phyloP scores from a whole-genome alignment of 2,329 filamentous ascomycete species.

The Corniculantispora saksenae region DNA sequence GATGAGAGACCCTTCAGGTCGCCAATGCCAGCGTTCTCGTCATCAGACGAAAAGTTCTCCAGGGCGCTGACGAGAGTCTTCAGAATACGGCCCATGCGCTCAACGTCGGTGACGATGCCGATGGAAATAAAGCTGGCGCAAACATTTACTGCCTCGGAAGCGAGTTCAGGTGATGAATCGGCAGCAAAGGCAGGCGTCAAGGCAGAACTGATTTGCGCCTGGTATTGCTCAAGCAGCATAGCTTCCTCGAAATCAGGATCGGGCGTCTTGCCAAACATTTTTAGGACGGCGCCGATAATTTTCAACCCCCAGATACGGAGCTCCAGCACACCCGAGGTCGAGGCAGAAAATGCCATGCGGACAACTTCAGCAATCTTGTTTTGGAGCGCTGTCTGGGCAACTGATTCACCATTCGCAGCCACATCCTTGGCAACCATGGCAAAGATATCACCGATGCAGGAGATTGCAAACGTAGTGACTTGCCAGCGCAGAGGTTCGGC shows the following conservation, averaged over 20 bases:
- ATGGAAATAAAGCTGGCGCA: constrained; percentile 98
- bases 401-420: constrained; percentile 74
- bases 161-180: constrained; percentile 93
- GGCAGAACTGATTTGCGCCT: constrained; percentile 95
- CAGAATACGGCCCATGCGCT: constrained; percentile 97
- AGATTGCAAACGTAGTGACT: constrained; percentile 90
- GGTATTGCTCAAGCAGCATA: constrained; percentile 94
- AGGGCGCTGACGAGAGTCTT: constrained; percentile 89
- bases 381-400: constrained; percentile 77
- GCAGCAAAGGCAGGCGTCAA: constrained; percentile 93
- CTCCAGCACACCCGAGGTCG: constrained; percentile 88
- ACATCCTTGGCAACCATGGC: constrained; percentile 76
- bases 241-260: constrained; percentile 98
- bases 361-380: constrained; percentile 87
- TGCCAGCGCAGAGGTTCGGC: constrained; percentile 95
- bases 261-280: constrained; percentile 92
- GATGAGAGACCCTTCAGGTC: constrained; percentile 90
- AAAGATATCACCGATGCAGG: constrained; percentile 82
- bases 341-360: constrained; percentile 95
- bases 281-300: constrained; percentile 89
- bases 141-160: constrained; percentile 93
- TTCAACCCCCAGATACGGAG: constrained; percentile 88
- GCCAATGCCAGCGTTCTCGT: constrained; percentile 82
- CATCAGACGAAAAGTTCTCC: constrained; percentile 85
- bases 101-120: constrained; percentile 94